These are phyloP conservation scores for Ophiocordyceps australis DNA, from an alignment of 2,329 filamentous ascomycete species.

Conservation along the genomic window DNA sequence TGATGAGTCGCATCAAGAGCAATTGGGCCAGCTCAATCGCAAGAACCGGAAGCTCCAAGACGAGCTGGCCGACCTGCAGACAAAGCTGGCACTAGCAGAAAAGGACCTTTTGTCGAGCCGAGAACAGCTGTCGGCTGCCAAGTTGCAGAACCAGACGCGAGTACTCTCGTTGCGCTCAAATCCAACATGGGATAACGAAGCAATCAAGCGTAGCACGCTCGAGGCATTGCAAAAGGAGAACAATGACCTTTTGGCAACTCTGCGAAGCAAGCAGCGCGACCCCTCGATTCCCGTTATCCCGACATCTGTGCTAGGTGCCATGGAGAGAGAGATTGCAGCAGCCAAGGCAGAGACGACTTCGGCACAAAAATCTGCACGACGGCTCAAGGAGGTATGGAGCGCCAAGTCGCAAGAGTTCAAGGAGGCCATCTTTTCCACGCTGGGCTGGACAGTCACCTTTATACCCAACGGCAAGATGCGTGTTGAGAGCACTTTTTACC, in stretches of 20 bases:
- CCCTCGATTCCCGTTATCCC: conserved; percentile 49
- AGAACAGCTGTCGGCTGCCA: conserved; percentile 51
- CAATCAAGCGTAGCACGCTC: conserved; percentile 68
- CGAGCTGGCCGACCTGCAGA: conserved; percentile 51
- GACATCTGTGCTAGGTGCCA: conserved; percentile 53
- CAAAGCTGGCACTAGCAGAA: conserved; percentile 50
- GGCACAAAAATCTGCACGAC: conserved; percentile 65
- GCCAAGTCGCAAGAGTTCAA: conserved; percentile 89
- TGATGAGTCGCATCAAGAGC: conserved; percentile 44
- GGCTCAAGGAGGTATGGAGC: conserved; percentile 84
- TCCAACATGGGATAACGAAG: conserved; percentile 71
- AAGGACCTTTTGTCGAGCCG: conserved; percentile 56
- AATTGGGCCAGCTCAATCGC: conserved; percentile 65
- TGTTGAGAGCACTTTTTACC: conserved; percentile 72
- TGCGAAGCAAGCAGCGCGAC: conserved; percentile 27
- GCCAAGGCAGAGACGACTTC: conserved; percentile 50
- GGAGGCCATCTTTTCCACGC: conserved; percentile 76
- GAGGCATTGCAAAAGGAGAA: conserved; percentile 69
- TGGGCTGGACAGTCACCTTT: conserved; percentile 92
- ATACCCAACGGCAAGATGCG: conserved; percentile 94
- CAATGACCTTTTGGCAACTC: conserved; percentile 56
- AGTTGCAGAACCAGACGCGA: conserved; percentile 56
- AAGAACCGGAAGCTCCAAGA: conserved; percentile 80
- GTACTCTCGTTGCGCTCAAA: conserved; percentile 81
- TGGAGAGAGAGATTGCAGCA: conserved; percentile 57